A percentile compares a stretch with the other conserved stretches of the same genome.
phyloP scores from a whole-genome alignment of 805 yeast species.

The Cyberlindnera nakhonratchasimensis region DNA sequence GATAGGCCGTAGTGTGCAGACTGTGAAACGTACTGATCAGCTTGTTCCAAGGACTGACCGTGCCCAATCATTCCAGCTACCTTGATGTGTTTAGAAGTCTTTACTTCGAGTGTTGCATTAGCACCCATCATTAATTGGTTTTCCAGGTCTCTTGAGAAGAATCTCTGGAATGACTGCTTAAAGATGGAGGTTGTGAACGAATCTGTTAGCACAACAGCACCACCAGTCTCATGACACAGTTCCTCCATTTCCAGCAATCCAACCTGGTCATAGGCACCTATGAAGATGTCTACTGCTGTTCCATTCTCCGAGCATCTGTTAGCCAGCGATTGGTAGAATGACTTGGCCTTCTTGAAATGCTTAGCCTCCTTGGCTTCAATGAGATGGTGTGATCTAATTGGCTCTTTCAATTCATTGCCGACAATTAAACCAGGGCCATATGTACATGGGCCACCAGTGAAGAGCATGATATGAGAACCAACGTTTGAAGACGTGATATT shows the following conservation, averaged over 20 bases:
- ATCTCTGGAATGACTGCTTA: slow-evolving; percentile 79
- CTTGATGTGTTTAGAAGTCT: slow-evolving; percentile 46
- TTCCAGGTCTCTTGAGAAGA: slow-evolving; percentile 38
- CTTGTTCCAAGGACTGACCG: slow-evolving; percentile 44
- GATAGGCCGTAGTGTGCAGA: slow-evolving; percentile 41
- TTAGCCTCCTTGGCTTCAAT: slow-evolving; percentile 44
- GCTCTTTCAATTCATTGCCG: slow-evolving; percentile 51
- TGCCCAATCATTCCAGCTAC: slow-evolving; percentile 62
- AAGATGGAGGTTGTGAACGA: slow-evolving; percentile 93
- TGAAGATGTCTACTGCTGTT: slow-evolving; percentile 52
- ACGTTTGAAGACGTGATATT: slow-evolving; percentile 39
- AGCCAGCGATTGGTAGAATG: slow-evolving; percentile 50
- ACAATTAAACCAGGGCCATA: slow-evolving; percentile 64
- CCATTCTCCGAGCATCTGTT: slow-evolving; percentile 46
- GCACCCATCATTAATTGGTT: slow-evolving; percentile 49
- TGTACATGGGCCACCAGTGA: slow-evolving; percentile 64
- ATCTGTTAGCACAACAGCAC: slow-evolving; percentile 82
- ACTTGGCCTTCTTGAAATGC: slow-evolving; percentile 40
- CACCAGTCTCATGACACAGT: slow-evolving; percentile 83
- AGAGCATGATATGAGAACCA: slow-evolving; percentile 53
- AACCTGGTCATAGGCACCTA: slow-evolving; percentile 77
- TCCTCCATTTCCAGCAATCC: slow-evolving; percentile 93
- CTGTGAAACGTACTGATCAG: slow-evolving; percentile 22
- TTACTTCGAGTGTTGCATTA: slow-evolving; percentile 58
- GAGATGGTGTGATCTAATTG: slow-evolving; percentile 65